A percentile compares a stretch with the other conserved stretches of the same genome.
Conservation (phyloP, 2,329 filamentous ascomycete species). For the Diplodia scrobiculata region DNA sequence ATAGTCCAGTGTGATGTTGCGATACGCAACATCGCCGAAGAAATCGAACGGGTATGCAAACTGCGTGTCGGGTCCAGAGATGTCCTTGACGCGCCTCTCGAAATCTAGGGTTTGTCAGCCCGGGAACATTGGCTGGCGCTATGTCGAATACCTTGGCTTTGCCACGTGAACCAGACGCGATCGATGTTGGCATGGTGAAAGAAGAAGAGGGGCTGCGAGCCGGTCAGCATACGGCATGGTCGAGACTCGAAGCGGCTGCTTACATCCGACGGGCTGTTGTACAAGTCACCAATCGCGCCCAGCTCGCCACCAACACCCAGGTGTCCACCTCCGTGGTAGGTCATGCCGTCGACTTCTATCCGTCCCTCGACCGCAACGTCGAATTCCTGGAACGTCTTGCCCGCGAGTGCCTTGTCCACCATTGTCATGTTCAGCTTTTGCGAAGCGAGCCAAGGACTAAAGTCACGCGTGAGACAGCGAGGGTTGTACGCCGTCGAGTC, state of each 20-base stretch:
- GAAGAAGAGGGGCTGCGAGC: constrained; percentile 36
- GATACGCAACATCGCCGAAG: constrained; percentile 11
- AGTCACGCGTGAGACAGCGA: constrained; percentile 16
- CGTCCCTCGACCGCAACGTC: constrained; percentile 3
- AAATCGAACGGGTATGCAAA: constrained; percentile 28
- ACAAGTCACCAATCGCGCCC: constrained; percentile 14
- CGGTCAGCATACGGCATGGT: background rate
- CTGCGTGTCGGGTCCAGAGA: constrained; percentile 31
- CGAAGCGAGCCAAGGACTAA: constrained; percentile 16
- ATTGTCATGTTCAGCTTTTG: constrained; percentile 19
- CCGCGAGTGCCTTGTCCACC: constrained; percentile 13
- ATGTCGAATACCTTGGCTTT: constrained; percentile 40
- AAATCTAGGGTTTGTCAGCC: constrained; percentile 35
- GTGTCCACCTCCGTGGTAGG: constrained; percentile 50
- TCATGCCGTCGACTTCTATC: constrained; percentile 1
- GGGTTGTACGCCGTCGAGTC: constrained; percentile 26
- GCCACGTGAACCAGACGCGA: constrained; percentile 55
- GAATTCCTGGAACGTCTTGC: constrained; percentile 21
- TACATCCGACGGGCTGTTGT: constrained; percentile 4
- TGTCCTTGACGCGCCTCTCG: constrained; percentile 36
- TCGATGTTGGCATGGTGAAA: constrained; percentile 55
- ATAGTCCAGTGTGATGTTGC: constrained; percentile 27
- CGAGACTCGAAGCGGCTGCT: background rate
- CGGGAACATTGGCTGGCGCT: background rate
- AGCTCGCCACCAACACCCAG: constrained; percentile 43